These are phyloP conservation scores for Selaginella tamariscina DNA, from an alignment of 75 land plant species.

Conservation along the genomic window DNA sequence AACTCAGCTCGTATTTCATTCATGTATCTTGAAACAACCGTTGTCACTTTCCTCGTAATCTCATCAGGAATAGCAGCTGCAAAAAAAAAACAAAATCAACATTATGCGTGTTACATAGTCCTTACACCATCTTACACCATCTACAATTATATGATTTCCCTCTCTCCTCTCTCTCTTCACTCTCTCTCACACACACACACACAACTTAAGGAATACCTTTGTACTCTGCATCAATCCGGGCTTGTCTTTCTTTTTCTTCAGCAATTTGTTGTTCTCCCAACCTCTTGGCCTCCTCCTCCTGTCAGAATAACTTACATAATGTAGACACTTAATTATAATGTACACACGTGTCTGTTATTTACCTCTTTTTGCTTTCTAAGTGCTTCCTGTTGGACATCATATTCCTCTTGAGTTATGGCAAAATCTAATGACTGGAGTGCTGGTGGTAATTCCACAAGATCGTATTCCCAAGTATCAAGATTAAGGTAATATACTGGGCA, in stretches of 20 bases:
- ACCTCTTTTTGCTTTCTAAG: constrained; percentile 24
- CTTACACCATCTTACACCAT: too few relatives aligned
- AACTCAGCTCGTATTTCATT: constrained; percentile 20
- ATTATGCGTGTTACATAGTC: too few relatives aligned
- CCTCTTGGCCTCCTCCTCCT: constrained; percentile 23
- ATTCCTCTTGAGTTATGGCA: constrained; percentile 18
- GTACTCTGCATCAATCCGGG: constrained; percentile 22
- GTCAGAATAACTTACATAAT: not conserved
- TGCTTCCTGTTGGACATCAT: constrained; percentile 20
- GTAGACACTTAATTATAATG: too few relatives aligned
- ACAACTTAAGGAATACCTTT: constrained; percentile 9
- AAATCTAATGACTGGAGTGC: constrained; percentile 13
- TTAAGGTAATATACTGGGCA: constrained; percentile 25
- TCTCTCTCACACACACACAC: too few relatives aligned
- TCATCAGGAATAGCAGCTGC: constrained; percentile 32
- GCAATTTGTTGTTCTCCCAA: constrained; percentile 17
- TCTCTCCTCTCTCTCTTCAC: too few relatives aligned
- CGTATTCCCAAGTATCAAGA: constrained; percentile 20
- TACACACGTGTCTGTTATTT: too few relatives aligned
- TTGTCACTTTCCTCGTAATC: constrained; percentile 21
- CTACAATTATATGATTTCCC: too few relatives aligned
- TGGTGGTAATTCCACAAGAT: constrained; percentile 23
- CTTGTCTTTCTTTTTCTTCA: constrained; percentile 18
- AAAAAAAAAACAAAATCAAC: not conserved
- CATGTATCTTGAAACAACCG: constrained; percentile 14